Evolutionary conservation across 1,284 basidiomycete genomes (phyloP), one percentile per base, ranked within the genome.

Genomic region (Xerocomus tenax): DNA sequence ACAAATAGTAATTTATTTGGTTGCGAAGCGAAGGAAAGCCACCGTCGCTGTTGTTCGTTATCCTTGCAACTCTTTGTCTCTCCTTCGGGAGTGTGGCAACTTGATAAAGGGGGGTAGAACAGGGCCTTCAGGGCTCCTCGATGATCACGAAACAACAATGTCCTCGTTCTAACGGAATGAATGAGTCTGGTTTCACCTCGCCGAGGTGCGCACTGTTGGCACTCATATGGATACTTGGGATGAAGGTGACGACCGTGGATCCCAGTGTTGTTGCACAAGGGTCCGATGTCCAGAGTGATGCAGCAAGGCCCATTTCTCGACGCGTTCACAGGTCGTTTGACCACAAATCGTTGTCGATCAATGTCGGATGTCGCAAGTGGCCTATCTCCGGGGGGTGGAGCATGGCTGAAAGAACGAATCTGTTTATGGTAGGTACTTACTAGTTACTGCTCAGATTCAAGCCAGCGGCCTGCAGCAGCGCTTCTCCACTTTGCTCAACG

Each of bases 21-120:
- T 38, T n/a, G 38, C 43, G 42, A 49, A 39, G 34, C 2, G 16
- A 40, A 26, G 30, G 32, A 28, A 54, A 44, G 39, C 25, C 5
- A 19, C 30, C 13, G 7, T 4, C 21, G 44, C 36, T 18, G 16
- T 42, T 23, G 5, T 15, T 16, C 8, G 51, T 45, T 38, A 44
- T 48, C 51, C 28, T 42, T 46, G 57, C 41, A 35, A 54, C 51
- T n/a, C 54, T 15, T 58, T 61, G 49, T 60, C 12, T 58, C 23
- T 30, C 25, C 26, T 21, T 44, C 21, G 41, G 35, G 43, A 49
- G 26, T 23, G 32, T 54, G 18, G 29, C 45, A 29, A 45, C 13
- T n/a, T n/a, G n/a, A n/a, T n/a, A n/a, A n/a, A n/a, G n/a, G n/a
- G n/a, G n/a, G n/a, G n/a, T n/a, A 21, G n/a, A 18, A 5, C 9